Evolutionary conservation across 192 early-diverging fungal genomes (phyloP), one percentile per base, ranked within the genome.

Genomic region (Umbelopsis ramanniana): DNA sequence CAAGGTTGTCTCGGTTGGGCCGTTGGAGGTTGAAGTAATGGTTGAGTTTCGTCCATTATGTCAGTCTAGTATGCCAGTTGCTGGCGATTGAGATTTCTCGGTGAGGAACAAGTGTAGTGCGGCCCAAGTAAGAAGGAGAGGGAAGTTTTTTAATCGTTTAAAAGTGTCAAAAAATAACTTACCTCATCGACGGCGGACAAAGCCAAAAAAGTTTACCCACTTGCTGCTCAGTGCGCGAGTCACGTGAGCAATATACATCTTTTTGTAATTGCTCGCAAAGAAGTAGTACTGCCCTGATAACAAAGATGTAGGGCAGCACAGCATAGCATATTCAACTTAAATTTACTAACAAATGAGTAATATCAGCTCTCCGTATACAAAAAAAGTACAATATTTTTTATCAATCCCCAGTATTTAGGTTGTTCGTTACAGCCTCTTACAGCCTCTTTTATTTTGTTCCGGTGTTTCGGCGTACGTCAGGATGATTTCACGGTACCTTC

Each of bases 11-110:
- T 22, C 0, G 15, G 23, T 29, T 22, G 11, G 17, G 57, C 26
- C 7, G 26, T 63, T 19, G 15, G 33, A 11, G 57, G 29, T 15
- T 63, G 57, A 7, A 63, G 33, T 35, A 63, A 33, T n/a, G 57
- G 57, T 63, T 63, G 57, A 38, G 57, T 63, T 63, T 63, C 57
- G 17, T 26, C 26, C 57, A 63, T 63, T 22, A 37, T 4, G 33
- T 35, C 35, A 29, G 33, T 12, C 15, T 17, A n/a, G 33, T 63
- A 7, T 12, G 33, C 26, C 33, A 37, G 19, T 17, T 50, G 14
- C 48, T 19, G 11, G 15, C 9, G 15, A 5, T 50, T 3, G 40
- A 43, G 40, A 43, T 43, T 7, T 43, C 40, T 43, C 40, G 6
- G 40, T 43, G 11, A 12, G 1, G 6, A 43, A 43, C 40, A 43